Evolutionary conservation across 148 eudicot genomes (phyloP).

Genomic region (Fallopia convolvulus): DNA sequence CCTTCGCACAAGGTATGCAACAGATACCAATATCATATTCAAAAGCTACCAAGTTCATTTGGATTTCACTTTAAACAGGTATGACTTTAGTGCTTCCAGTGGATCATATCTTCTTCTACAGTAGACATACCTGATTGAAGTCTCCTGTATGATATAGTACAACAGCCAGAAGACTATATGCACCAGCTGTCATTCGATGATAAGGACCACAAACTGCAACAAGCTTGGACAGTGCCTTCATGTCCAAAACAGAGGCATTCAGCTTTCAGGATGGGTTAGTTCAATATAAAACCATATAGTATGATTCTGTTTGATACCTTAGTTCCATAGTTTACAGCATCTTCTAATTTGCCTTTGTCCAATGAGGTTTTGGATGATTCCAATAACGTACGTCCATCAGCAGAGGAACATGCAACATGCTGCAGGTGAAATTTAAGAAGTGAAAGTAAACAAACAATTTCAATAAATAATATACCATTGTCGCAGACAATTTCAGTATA

Average conservation of each 20-base stretch:
- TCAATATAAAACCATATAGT: not conserved
- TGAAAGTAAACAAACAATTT: constrained; percentile 14
- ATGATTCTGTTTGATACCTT: constrained; percentile 36
- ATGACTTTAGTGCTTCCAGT: not conserved
- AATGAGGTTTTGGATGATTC: constrained; percentile 93
- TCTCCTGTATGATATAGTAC: constrained; percentile 95
- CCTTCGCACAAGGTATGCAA: not conserved
- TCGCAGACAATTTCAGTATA: not conserved
- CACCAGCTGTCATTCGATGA: constrained; percentile 97
- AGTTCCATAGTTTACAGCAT: constrained; percentile 88
- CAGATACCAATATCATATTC: not conserved
- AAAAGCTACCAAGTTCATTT: not conserved
- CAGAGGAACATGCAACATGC: constrained; percentile 98
- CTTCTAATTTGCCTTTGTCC: constrained; percentile 94
- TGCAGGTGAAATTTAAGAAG: constrained; percentile 20
- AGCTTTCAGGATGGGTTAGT: constrained; percentile 2
- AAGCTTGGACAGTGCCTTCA: constrained; percentile 80
- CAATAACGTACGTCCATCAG: constrained; percentile 85
- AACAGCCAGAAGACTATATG: constrained; percentile 92
- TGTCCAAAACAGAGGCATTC: constrained; percentile 15
- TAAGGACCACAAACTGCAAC: constrained; percentile 91
- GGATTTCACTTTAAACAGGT: not conserved
- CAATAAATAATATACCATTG: not conserved
- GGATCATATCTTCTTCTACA: not conserved
- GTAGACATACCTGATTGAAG: constrained; percentile 72